Base-by-base conservation (phyloP, 345 rosid genomes). In the Pugionium cornutum region DNA sequence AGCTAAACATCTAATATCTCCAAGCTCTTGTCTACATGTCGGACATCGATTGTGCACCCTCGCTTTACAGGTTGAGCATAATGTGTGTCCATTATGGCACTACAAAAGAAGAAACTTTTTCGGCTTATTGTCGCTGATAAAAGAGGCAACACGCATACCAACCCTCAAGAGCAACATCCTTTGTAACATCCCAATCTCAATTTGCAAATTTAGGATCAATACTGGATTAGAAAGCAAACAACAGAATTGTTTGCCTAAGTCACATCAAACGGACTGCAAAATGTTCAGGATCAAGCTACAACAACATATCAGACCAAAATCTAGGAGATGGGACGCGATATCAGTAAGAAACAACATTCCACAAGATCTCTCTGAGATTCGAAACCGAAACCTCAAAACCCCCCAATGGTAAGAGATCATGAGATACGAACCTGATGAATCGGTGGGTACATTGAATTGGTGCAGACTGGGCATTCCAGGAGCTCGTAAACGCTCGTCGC, bases 371-470 rank as follows among this genome's bases (percentile, higher is more conserved):
- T 18, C 18, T 18, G 18, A 18, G 18, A 18, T 18, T 18, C 18
- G 18, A 18, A 18, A 18, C 18, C 18, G 18, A 18, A 18, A 18
- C 18, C 18, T 18, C 18, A 18, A 18, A 18, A 18, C 18, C 18
- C 18, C 18, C 18, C 18, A 18, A 18, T 18, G 18, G 18, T 18
- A 18, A 18, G 18, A 18, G 18, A 18, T 18, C 18, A 18, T 18
- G 18, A 18, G 47, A 48, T 6, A 46, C 39, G 50, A n/a, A 94
- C 99, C 99, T 95, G 99, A 72, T 95, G 97, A 68, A 95, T 95
- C 46, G 99, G 97, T 54, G 99, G 99, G 63, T 91, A 91, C 99
- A 95, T 95, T 47, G 97, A 95, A 70, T 86, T 85, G 72, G 99
- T 89, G 67, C 99, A 95, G 57, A 95, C 99, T 28, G 99, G 99